These are phyloP conservation scores for Penicillium herquei DNA, from an alignment of 495 filamentous ascomycete species.

Conservation along the genomic window DNA sequence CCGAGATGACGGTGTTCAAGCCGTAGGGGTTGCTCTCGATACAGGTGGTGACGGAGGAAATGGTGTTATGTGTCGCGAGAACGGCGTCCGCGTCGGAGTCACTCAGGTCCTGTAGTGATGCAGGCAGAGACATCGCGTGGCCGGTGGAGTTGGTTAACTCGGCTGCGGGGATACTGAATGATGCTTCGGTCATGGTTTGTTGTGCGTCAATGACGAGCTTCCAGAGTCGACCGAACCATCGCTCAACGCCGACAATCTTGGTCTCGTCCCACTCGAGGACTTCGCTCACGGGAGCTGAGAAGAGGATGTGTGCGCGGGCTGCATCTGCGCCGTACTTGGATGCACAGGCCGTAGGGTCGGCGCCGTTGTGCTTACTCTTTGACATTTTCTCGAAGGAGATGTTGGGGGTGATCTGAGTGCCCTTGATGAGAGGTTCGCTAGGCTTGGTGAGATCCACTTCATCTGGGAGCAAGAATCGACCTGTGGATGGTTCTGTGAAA, in stretches of 20 bases:
- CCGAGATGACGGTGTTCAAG: slow-evolving; percentile 79
- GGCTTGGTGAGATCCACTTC: slow-evolving; percentile 66
- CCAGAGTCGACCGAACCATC: slow-evolving; percentile 71
- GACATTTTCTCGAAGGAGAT: slow-evolving; percentile 89
- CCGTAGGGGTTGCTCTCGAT: slow-evolving; percentile 64
- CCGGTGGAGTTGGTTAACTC: slow-evolving; percentile 17
- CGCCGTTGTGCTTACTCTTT: slow-evolving; percentile 92
- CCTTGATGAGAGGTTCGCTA: slow-evolving; percentile 56
- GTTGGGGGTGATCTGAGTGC: slow-evolving; percentile 53
- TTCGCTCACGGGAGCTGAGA: slow-evolving; percentile 79
- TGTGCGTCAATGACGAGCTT: slow-evolving; percentile 50
- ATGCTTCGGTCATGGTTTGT: slow-evolving; percentile 21
- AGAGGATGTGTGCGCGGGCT: slow-evolving; percentile 81
- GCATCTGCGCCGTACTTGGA: slow-evolving; percentile 76
- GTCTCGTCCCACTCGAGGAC: slow-evolving; percentile 83
- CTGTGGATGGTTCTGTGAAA: slow-evolving; percentile 69
- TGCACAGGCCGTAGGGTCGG: slow-evolving; percentile 75
- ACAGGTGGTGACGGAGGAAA: slow-evolving; percentile 65
- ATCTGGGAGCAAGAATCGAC: slow-evolving; percentile 72
- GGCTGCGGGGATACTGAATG: slow-evolving; percentile 17
- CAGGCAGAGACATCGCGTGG: slow-evolving; percentile 25
- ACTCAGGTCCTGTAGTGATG: slow-evolving; percentile 31
- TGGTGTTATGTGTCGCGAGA: slow-evolving; percentile 62
- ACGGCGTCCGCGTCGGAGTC: slow-evolving; percentile 58
- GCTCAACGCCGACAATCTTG: slow-evolving; percentile 76